Evolutionary conservation across 2,329 filamentous ascomycete genomes (phyloP).

Genomic region (Elsinoe fawcettii): DNA sequence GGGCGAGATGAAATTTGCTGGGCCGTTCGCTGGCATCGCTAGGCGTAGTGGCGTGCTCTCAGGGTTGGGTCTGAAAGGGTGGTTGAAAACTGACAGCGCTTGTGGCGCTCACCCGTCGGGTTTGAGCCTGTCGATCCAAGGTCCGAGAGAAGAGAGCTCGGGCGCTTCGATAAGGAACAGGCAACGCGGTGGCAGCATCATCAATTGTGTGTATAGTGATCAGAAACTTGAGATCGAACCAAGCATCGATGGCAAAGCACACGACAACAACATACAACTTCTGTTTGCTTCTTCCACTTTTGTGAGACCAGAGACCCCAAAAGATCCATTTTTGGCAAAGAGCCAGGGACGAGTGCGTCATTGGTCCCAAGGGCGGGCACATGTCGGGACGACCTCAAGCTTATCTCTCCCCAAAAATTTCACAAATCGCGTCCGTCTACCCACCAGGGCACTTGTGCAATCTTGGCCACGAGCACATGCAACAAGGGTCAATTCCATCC

Average conservation of each 20-base stretch:
- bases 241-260: slow-evolving; percentile 1
- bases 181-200: background rate
- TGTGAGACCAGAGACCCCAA: background rate
- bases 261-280: background rate
- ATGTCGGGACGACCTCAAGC: background rate
- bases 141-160: background rate
- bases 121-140: background rate
- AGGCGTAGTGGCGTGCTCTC: background rate
- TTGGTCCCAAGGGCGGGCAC: background rate
- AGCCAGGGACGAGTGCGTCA: background rate
- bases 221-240: background rate
- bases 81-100: slow-evolving; percentile 11
- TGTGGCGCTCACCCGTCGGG: slow-evolving; percentile 2
- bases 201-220: background rate
- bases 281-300: background rate
- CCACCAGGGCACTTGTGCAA: background rate
- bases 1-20: background rate
- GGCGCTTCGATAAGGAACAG: slow-evolving; percentile 5
- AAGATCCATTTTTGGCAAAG: slow-evolving; percentile 3
- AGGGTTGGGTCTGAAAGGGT: background rate
- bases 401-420: slow-evolving; percentile 14
- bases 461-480: slow-evolving; percentile 4
- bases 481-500: background rate
- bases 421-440: background rate
- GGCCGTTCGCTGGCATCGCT: background rate